Base-by-base conservation (phyloP, 2,329 filamentous ascomycete genomes). In the Cladosporium sp. region DNA sequence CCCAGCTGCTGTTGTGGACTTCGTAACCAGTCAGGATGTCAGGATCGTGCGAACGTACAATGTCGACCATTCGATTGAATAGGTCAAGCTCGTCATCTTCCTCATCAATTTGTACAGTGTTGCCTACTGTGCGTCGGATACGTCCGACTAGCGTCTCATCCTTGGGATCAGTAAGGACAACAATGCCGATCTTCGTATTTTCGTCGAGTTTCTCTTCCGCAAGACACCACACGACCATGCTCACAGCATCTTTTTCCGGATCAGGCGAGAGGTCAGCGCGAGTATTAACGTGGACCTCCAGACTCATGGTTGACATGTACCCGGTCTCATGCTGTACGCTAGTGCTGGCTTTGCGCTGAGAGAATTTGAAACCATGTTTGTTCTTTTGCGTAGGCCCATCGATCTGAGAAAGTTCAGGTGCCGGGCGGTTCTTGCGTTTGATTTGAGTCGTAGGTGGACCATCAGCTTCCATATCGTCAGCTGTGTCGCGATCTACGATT, bases 291-390 rank as follows among this genome's bases (percentile, higher is more conserved):
- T 99, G 93, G 4, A 97, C 77, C 71, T 99, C 94, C 6, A 99
- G 75, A 65, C 92, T 95, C 90, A 99, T 92, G 17, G 88, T 91
- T 65, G 90, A 96, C 94, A 99, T 97, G 72, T 96, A 96, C 66
- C 94, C 89, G 2, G 85, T 86, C 72, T 95, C 90, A 64, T 93
- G 89, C 67, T 90, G 84, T 17, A 95, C 86, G 64, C 86, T 91
- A 0, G 87, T 89, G 1, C 87, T 87, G 64, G 86, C 84, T 61
- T 83, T 81, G 69, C 87, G 89, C 65, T 92, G 91, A 0, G 88
- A 91, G 71, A 89, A 96, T 70, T 92, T 94, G 78, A 92, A 93
- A 0, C 88, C 90, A 70, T 93, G 82, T 61, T 84, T 87, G 67
- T 90, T 89, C 70, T 83, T 88, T 55, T 93, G 92, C 0, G 93